Evolutionary conservation across 768 basidiomycete genomes (phyloP), one percentile per base, ranked within the genome.

Genomic region (Crepidotus variabilis): DNA sequence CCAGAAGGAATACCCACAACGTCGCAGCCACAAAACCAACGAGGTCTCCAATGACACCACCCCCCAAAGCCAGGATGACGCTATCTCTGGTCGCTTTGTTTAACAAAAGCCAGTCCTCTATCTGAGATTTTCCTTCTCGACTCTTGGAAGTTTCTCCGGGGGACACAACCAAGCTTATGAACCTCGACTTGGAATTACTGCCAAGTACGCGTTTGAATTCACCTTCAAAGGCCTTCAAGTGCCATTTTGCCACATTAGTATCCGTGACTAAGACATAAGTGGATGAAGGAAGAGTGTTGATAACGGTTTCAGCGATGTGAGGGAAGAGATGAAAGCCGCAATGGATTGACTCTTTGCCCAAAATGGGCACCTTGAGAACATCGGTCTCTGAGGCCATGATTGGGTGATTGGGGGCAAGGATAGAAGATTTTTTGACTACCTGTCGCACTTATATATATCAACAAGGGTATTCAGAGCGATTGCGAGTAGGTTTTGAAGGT

Each of bases 1-100:
- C 47, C 14, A 6, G 24, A 47, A 51, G 11, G 32, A 56, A 46
- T 34, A 82, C 92, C 72, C 65, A 96, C 94, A 96, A 96, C 11
- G 96, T 98, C 1, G 97, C 92, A 22, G 97, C 92, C 56, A 97
- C 94, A 65, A 96, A 99, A 32, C 97, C 97, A 56, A 94, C 87
- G 20, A 98, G 78, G 74, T 99, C 96, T 11, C 97, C 97, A 57
- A 99, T 92, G 54, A 99, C 97, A 24, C 97, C 97, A 33, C 97
- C 96, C 32, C 97, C 97, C 21, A 99, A 80, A 0, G 95, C 96
- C 53, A 99, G 73, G 55, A 98, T 78, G 59, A 99, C 92, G 2
- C 90, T 94, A 70, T 96, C 95, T 57, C 97, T 77, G 2, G 95
- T 97, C 67, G 94, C 97, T 69, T 83, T 84, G 64, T 95, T 85